phyloP scores from a whole-genome alignment of 108 stramenopile species.

The Nitzschia inconspicua region DNA sequence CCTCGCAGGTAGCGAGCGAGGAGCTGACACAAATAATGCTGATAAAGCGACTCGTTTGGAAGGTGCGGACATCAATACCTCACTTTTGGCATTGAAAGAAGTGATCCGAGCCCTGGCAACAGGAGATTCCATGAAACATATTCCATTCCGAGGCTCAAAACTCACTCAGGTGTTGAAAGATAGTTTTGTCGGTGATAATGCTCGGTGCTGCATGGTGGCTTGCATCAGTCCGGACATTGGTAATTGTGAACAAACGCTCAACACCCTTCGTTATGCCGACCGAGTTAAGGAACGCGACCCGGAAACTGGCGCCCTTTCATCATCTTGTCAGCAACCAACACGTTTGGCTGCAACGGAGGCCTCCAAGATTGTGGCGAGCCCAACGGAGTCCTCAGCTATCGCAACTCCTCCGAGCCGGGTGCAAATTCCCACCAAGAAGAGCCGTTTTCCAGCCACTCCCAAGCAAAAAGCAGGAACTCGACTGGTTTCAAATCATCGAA shows the following conservation, averaged over 20 bases:
- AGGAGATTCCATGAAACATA: constrained; percentile 83
- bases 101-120: constrained; percentile 96
- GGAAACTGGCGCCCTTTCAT: constrained; percentile 55
- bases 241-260: constrained; percentile 95
- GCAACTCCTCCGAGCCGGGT: background rate
- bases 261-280: constrained; percentile 98
- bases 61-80: constrained; percentile 98
- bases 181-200: constrained; percentile 89
- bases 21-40: constrained; percentile 91
- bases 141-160: constrained; percentile 98
- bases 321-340: constrained; percentile 16
- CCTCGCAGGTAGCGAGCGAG: constrained; percentile 96
- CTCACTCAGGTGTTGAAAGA: constrained; percentile 96
- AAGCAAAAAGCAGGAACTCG: constrained; percentile 32
- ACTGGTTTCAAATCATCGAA: constrained; percentile 52
- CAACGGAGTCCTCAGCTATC: background rate
- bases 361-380: background rate
- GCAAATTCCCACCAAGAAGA: no score
- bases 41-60: constrained; percentile 93
- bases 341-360: background rate
- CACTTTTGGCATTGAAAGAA: constrained; percentile 97
- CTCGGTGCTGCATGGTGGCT: constrained; percentile 97
- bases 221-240: constrained; percentile 92
- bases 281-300: constrained; percentile 91
- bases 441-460: no score